Base-by-base conservation (phyloP, 495 filamentous ascomycete species). In the Penicillium paradoxum region DNA sequence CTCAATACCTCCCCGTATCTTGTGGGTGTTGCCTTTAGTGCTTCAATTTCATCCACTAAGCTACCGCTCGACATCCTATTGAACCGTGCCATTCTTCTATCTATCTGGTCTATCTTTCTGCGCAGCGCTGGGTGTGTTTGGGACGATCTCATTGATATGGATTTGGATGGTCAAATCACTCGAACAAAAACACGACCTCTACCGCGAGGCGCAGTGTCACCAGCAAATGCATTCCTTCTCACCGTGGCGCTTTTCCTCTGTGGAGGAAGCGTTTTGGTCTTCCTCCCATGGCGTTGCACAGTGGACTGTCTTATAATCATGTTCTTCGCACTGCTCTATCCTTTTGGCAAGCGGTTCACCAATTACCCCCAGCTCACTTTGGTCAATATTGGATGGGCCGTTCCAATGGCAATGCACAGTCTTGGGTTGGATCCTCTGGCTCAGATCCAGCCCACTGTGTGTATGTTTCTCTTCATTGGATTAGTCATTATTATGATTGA, bases 81-180 rank as follows among this genome's bases (percentile, higher is more conserved):
- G 3, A 29, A 32, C 2, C 33, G 15, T 14, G n/a, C 38, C 21
- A 15, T 41, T 0, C 36, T 27, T 11, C 43, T 64, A 18, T 44
- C 41, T 14, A 6, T 53, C 2, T 27, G 44, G 34, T 50, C 32
- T 6, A 39, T 56, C n/a, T 32, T 56, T 6, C 24, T 63, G 4
- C 53, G 60, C 11, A 15, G 49, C 14, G 54, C 50, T 2, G 57
- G 44, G 6, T 63, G 62, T 27, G 44, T 56, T 8, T 75, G 72
- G 72, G 74, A 78, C 51, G 74, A 77, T 49, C 72, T 46, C 21
- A 29, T 71, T 10, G 75, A 78, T 56, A 56, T 55, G 11, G 63
- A 71, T 9, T 62, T 65, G 24, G 75, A 79, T 48, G 51, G 71
- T 0, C 62, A 61, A 7, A 69, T 75, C 0, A 45, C 40, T 2